Evolutionary conservation across 768 basidiomycete species (phyloP).

Genomic region (Tephrocybe sp.): DNA sequence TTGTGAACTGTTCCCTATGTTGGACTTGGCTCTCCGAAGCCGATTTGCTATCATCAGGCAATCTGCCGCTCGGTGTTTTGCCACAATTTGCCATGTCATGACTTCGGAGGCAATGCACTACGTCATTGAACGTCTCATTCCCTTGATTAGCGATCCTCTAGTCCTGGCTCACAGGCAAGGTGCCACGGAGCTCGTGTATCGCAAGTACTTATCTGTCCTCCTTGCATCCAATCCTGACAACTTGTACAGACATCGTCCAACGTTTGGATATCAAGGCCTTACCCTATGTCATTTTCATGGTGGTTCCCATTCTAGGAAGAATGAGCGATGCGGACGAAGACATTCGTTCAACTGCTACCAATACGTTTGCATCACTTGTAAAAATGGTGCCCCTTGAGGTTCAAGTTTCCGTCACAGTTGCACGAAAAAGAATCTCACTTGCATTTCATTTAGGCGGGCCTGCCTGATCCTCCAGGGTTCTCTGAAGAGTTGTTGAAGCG

Average conservation of each 20-base stretch:
- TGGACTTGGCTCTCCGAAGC: conserved; percentile 79
- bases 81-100: conserved; percentile 86
- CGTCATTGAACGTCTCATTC: conserved; percentile 84
- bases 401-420: conserved; percentile 15
- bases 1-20: conserved; percentile 68
- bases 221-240: conserved; percentile 5
- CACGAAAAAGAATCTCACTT: background rate
- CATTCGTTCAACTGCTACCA: conserved; percentile 91
- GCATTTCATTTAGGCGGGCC: conserved; percentile 64
- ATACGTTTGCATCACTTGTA: conserved; percentile 93
- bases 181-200: conserved; percentile 85
- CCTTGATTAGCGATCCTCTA: conserved; percentile 78
- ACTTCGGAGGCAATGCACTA: conserved; percentile 83
- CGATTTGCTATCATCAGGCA: conserved; percentile 89
- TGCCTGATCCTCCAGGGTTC: conserved; percentile 96
- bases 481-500: conserved; percentile 83
- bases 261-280: conserved; percentile 90
- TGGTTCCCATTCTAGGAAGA: conserved; percentile 93
- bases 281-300: conserved; percentile 95
- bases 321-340: conserved; percentile 96
- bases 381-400: conserved; percentile 99
- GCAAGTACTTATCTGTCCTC: conserved; percentile 47
- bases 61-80: conserved; percentile 82
- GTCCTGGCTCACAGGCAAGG: conserved; percentile 82
- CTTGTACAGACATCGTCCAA: conserved; percentile 78